These are phyloP conservation scores for Coriolopsis trogii DNA, from an alignment of 1,284 basidiomycete genomes.

Conservation along the genomic window DNA sequence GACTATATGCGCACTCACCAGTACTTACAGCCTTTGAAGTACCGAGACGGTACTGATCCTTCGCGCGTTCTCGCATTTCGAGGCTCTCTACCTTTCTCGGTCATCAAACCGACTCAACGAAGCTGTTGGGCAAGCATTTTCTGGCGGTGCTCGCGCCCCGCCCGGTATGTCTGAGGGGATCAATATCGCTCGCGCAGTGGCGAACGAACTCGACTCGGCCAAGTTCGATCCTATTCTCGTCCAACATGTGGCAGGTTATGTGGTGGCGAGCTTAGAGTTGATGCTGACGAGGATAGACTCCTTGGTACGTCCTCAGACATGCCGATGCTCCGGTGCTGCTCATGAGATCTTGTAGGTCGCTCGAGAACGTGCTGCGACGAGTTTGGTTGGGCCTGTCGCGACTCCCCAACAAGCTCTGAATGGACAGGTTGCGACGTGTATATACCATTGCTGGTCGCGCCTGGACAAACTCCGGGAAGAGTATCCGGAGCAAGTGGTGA, in stretches of 20 bases:
- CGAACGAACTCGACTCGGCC: conserved; percentile 92
- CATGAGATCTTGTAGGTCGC: conserved; percentile 52
- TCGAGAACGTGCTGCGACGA: conserved; percentile 77
- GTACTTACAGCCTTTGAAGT: conserved; percentile 46
- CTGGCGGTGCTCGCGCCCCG: conserved; percentile 64
- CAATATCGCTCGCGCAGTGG: conserved; percentile 73
- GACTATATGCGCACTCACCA: not conserved
- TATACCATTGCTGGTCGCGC: conserved; percentile 80
- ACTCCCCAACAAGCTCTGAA: conserved; percentile 81
- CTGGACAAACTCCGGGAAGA: conserved; percentile 73
- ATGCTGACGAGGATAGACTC: conserved; percentile 65
- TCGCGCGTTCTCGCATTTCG: conserved; percentile 81
- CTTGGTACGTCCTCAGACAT: conserved; percentile 42
- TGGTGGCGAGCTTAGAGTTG: conserved; percentile 65
- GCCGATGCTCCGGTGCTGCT: not conserved
- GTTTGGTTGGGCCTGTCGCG: conserved; percentile 75
- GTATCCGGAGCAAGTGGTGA: conserved; percentile 65
- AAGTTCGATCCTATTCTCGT: conserved; percentile 91
- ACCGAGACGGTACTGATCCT: conserved; percentile 90
- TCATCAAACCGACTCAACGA: conserved; percentile 83
- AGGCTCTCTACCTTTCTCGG: conserved; percentile 84
- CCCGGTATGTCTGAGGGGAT: conserved; percentile 80
- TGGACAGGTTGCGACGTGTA: conserved; percentile 72
- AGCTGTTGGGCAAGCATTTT: conserved; percentile 72
- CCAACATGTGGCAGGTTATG: conserved; percentile 76